These are phyloP conservation scores for Letharia columbiana DNA, from an alignment of 495 filamentous ascomycete species.

Conservation along the genomic window DNA sequence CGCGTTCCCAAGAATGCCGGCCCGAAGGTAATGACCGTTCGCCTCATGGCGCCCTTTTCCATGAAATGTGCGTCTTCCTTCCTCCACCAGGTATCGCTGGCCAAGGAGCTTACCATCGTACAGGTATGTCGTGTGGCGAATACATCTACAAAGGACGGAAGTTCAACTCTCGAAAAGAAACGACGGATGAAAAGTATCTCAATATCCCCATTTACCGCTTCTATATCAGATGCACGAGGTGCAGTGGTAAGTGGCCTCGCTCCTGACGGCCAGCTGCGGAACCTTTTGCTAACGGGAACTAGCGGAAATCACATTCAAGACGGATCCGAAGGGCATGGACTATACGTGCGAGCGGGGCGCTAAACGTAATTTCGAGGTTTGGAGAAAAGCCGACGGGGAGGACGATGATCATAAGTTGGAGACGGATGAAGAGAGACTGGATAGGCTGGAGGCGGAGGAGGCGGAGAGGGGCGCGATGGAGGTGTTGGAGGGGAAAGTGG, in stretches of 20 bases:
- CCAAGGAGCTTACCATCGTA: not conserved
- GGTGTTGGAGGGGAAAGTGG: constrained; percentile 71
- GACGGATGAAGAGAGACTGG: constrained; percentile 80
- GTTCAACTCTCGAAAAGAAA: constrained; percentile 96
- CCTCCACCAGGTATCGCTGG: not conserved
- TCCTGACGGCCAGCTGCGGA: not conserved
- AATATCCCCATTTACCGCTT: constrained; percentile 84
- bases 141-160: constrained; percentile 96
- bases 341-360: constrained; percentile 82
- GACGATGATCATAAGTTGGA: constrained; percentile 52
- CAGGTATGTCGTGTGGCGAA: constrained; percentile 57
- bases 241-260: constrained; percentile 33
- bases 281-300: not conserved
- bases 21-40: constrained; percentile 77
- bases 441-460: constrained; percentile 72
- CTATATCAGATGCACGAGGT: constrained; percentile 91
- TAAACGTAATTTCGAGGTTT: constrained; percentile 87
- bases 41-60: constrained; percentile 94
- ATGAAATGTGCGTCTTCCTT: constrained; percentile 69
- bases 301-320: constrained; percentile 88
- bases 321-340: constrained; percentile 90
- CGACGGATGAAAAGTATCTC: constrained; percentile 84
- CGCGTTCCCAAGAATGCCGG: constrained; percentile 58
- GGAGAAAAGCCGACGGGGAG: constrained; percentile 51
- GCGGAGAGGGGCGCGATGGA: constrained; percentile 63